Percentiles rank a stretch among this genome's conserved stretches.
Evolutionary conservation across 208 protist species (phyloP).

Genomic region (Leishmania mexicana): DNA sequence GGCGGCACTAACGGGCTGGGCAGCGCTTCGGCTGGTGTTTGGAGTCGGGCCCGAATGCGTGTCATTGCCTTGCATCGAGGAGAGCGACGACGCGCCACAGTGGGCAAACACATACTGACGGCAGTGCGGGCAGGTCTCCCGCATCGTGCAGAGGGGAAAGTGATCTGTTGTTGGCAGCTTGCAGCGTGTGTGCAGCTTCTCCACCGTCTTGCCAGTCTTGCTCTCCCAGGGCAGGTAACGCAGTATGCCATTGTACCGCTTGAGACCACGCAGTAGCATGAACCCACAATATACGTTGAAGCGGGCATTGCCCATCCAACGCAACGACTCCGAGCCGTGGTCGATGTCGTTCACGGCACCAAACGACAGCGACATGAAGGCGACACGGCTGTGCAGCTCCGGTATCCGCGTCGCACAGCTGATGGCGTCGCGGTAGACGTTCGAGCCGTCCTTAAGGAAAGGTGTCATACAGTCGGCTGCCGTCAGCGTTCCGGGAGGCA

Average conservation of each 20-base stretch:
- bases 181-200: constrained; percentile 57
- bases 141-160: constrained; percentile 70
- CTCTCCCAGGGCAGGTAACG: constrained; percentile 82
- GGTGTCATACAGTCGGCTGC: constrained; percentile 29
- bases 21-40: background rate
- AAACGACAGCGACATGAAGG: constrained; percentile 90
- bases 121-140: constrained; percentile 68
- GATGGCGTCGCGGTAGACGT: constrained; percentile 49
- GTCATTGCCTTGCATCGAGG: constrained; percentile 14
- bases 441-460: constrained; percentile 51
- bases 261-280: constrained; percentile 57
- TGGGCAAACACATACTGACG: constrained; percentile 29
- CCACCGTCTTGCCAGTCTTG: constrained; percentile 41
- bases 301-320: constrained; percentile 86
- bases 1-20: constrained; percentile 6
- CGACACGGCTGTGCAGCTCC: constrained; percentile 53
- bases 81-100: constrained; percentile 8
- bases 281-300: constrained; percentile 80
- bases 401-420: constrained; percentile 42
- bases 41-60: constrained; percentile 12
- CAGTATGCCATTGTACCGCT: constrained; percentile 51
- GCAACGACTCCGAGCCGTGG: constrained; percentile 78
- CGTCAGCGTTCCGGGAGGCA: background rate
- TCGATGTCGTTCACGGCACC: constrained; percentile 86
- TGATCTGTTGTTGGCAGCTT: constrained; percentile 42